Base-by-base conservation (phyloP, 1,284 basidiomycete species). In the Cerrena zonata region DNA sequence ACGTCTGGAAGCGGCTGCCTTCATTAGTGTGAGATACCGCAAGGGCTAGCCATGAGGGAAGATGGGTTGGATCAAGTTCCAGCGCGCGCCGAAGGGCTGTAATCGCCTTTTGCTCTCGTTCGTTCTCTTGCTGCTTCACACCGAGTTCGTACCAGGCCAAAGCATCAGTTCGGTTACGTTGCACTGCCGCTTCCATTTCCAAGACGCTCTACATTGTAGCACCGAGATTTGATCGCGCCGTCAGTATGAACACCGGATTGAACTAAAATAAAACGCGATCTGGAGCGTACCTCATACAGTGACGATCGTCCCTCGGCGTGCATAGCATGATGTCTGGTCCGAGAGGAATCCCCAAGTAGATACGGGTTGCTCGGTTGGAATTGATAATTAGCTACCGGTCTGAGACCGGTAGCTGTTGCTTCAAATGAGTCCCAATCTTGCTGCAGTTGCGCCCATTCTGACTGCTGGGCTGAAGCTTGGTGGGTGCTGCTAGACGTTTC, bases 41-140 rank as follows among this genome's bases (percentile, higher is more conserved):
- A 13, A 99, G 76, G 2, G 94, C 94, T 30, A 99, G 82, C 85
- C 93, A 95, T 0, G 94, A 82, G 0, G 86, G 81, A 4, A 91
- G 73, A 59, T 87, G 80, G 1, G 77, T 66, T 2, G 90, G 84
- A 57, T 96, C 88, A 19, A 98, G 78, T 58, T 89, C 82, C 43
- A 93, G 74, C 1, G 94, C 88, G 53, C 86, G 86, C 38, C 80
- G 76, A 22, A 99, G 77, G 0, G 95, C 96, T 44, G 86, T 78
- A 47, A 99, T 82, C 4, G 95, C 96, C 61, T 92, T 87, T 21
- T 82, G 78, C 69, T 99, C 95, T 21, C 94, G 84, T 68, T 99
- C 95, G 66, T 96, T 97, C 69, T 97, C 95, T 69, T 99, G 95
- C 65, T 99, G 96, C 70, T 93, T 95, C 43, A 99, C 85, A 23